A percentile compares a stretch with the other conserved stretches of the same genome.
phyloP scores from a whole-genome alignment of 352 stramenopile species.

The Globisporangium sylvaticum region DNA sequence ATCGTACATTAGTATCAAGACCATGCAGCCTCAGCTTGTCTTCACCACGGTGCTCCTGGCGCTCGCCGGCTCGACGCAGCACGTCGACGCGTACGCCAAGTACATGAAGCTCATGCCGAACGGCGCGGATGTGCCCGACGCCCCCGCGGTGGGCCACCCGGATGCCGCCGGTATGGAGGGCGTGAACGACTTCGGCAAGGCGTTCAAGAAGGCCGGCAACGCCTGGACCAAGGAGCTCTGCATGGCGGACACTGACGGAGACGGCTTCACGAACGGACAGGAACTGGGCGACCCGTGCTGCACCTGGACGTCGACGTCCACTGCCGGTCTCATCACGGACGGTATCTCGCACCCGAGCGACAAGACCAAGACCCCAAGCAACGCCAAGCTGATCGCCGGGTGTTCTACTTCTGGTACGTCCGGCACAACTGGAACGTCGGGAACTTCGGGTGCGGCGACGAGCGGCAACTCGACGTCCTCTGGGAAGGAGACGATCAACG shows the following conservation, averaged over 20 bases:
- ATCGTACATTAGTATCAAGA: neutral
- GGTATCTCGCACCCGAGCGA: conserved; percentile 62
- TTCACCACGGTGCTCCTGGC: conserved; percentile 5
- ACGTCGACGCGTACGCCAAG: conserved; percentile 33
- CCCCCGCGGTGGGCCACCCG: conserved; percentile 52
- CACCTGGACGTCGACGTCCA: conserved; percentile 52
- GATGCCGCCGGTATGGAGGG: conserved; percentile 36
- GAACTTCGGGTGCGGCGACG: conserved; percentile 10
- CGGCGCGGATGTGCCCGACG: conserved; percentile 38
- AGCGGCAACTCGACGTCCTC: neutral
- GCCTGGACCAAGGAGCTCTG: conserved; percentile 55
- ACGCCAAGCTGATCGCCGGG: conserved; percentile 39
- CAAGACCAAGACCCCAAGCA: conserved; percentile 49
- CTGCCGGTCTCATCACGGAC: conserved; percentile 41
- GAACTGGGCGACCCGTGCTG: conserved; percentile 85
- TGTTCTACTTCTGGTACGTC: conserved; percentile 22
- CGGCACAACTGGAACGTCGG: conserved; percentile 7
- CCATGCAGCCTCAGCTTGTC: conserved; percentile 10
- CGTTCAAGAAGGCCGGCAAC: conserved; percentile 45
- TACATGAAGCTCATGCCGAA: conserved; percentile 57
- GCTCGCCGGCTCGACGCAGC: conserved; percentile 1
- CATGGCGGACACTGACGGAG: conserved; percentile 64
- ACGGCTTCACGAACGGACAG: conserved; percentile 84
- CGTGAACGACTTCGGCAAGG: conserved; percentile 60
- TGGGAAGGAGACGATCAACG: conserved; percentile 22